phyloP scores from a whole-genome alignment of 768 basidiomycete species.

The Strobilomyces echinocephalus region DNA sequence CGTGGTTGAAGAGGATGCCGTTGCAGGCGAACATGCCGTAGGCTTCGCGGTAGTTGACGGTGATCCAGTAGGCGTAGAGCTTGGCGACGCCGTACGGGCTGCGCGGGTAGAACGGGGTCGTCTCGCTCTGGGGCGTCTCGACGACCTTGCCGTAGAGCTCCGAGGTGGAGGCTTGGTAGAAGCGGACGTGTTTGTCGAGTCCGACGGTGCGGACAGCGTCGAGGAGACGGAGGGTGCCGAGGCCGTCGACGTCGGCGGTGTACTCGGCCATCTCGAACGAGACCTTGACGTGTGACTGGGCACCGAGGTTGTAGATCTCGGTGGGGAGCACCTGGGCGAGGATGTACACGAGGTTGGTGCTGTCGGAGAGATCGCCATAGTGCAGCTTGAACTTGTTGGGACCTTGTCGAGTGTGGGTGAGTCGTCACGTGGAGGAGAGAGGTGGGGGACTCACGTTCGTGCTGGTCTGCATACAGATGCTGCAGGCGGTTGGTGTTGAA shows the following conservation, averaged over 20 bases:
- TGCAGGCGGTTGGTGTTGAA: conserved; percentile 97
- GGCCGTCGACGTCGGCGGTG: conserved; percentile 93
- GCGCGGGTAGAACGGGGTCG: conserved; percentile 97
- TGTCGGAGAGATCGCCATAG: conserved; percentile 92
- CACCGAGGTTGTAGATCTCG: conserved; percentile 97
- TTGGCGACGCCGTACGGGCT: conserved; percentile 96
- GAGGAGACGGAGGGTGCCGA: conserved; percentile 91
- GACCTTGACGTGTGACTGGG: conserved; percentile 98
- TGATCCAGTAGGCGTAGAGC: conserved; percentile 88
- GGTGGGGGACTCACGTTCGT: conserved; percentile 62
- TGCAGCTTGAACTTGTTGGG: conserved; percentile 79
- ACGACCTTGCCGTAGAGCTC: conserved; percentile 97
- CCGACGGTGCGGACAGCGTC: conserved; percentile 96
- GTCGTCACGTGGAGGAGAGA: background rate
- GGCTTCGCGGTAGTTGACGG: conserved; percentile 88
- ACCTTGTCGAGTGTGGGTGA: conserved; percentile 34
- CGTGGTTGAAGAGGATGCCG: conserved; percentile 97
- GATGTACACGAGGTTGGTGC: conserved; percentile 95
- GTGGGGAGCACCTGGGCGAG: conserved; percentile 92
- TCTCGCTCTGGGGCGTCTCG: conserved; percentile 92
- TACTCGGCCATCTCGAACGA: conserved; percentile 99
- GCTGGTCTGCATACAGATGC: conserved; percentile 89
- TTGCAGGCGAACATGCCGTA: conserved; percentile 97
- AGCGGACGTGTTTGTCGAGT: conserved; percentile 85
- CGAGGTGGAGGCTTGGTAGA: conserved; percentile 97